Percentiles rank a stretch among this genome's conserved stretches.
These are phyloP conservation scores for Chalara sp. DNA, from an alignment of 2,329 filamentous ascomycete genomes.

Conservation along the genomic window DNA sequence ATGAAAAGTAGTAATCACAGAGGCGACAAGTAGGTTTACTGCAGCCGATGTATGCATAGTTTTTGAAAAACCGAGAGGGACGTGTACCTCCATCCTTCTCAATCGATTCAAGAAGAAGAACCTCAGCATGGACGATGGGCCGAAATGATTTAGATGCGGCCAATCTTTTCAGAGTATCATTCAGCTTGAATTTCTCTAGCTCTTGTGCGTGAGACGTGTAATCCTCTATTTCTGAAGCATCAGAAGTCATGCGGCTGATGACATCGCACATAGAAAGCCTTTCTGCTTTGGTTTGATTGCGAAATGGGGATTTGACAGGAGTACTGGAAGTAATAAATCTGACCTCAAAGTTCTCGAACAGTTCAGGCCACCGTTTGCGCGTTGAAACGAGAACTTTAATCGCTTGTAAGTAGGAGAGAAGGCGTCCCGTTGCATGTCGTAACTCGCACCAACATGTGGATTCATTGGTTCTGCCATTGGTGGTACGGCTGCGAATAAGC, in stretches of 20 bases:
- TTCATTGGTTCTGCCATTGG: constrained; percentile 3
- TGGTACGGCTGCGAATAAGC: constrained; percentile 20
- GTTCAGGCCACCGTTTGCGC: constrained; percentile 11
- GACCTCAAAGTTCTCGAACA: constrained; percentile 10
- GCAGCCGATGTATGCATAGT: constrained; percentile 11
- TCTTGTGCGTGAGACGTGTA: constrained; percentile 7
- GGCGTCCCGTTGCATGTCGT: constrained; percentile 21
- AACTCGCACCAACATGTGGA: constrained; percentile 20
- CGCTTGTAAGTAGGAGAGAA: constrained; percentile 23
- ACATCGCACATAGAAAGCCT: too few species aligned
- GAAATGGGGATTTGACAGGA: background rate
- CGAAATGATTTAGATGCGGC: constrained; percentile 3
- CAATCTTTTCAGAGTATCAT: background rate
- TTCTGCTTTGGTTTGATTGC: too few species aligned
- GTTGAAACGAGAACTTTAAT: constrained; percentile 18
- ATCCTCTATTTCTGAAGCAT: constrained; percentile 6
- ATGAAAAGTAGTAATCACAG: constrained; percentile 10
- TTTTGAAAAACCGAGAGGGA: constrained; percentile 6
- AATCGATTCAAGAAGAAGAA: constrained; percentile 8
- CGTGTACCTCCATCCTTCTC: constrained; percentile 2
- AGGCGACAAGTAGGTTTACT: constrained; percentile 12
- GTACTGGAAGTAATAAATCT: constrained; percentile 4
- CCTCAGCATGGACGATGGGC: constrained; percentile 12
- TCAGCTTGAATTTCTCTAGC: constrained; percentile 6
- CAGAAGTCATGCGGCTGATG: too few species aligned